phyloP scores from a whole-genome alignment of 2,329 filamentous ascomycete species.

The Ceratocystis huliohia region DNA sequence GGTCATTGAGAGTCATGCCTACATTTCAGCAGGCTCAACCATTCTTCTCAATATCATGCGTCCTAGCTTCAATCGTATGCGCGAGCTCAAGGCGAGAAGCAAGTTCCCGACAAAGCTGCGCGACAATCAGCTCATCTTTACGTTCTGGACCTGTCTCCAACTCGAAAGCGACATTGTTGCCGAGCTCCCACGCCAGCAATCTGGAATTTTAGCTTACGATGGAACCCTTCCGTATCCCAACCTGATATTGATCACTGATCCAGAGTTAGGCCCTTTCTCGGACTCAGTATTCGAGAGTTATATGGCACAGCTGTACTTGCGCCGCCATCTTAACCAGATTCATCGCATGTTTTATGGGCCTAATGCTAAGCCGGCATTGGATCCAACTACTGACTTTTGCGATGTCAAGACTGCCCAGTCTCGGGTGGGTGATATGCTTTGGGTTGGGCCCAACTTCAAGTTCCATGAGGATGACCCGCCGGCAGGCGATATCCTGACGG shows the following conservation, averaged over 20 bases:
- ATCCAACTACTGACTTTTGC: conserved; percentile 28
- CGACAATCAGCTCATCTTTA: conserved; percentile 57
- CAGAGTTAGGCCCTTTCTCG: conserved; percentile 31
- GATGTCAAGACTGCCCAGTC: conserved; percentile 31
- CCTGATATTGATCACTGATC: conserved; percentile 28
- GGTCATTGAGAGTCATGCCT: conserved; percentile 68
- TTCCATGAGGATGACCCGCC: conserved; percentile 59
- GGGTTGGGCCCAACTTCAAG: conserved; percentile 38
- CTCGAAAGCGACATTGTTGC: conserved; percentile 90
- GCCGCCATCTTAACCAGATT: conserved; percentile 52
- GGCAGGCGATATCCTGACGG: conserved; percentile 62
- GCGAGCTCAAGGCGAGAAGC: conserved; percentile 30
- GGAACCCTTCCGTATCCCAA: conserved; percentile 56
- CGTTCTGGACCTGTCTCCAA: conserved; percentile 89
- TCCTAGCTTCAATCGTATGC: conserved; percentile 45
- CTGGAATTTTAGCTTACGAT: conserved; percentile 48
- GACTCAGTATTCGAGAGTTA: conserved; percentile 46
- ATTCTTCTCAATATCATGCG: conserved; percentile 61
- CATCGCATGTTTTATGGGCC: conserved; percentile 45
- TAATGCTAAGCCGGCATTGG: conserved; percentile 25
- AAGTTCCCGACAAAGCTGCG: conserved; percentile 28
- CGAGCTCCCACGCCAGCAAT: conserved; percentile 56
- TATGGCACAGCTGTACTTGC: conserved; percentile 48
- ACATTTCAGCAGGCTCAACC: conserved; percentile 44
- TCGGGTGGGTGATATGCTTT: conserved; percentile 29